These are phyloP conservation scores for Alliaria petiolata DNA, from an alignment of 345 rosid species.

Conservation along the genomic window DNA sequence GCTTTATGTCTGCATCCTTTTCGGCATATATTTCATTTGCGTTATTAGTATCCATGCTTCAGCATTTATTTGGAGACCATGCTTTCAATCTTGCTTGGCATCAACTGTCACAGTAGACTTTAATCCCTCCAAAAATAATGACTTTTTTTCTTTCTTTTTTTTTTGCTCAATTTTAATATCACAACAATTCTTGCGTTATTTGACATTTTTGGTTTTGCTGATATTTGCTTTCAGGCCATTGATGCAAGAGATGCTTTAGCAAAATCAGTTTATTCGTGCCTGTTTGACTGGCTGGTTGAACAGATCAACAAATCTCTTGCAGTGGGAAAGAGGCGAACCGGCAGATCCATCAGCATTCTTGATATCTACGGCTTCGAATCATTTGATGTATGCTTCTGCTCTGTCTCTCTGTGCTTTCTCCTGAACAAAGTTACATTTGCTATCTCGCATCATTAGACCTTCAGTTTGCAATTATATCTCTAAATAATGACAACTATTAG, in stretches of 20 bases:
- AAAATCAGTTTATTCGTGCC: slow-evolving; percentile 85
- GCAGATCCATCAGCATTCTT: slow-evolving; percentile 98
- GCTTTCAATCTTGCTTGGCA: not conserved
- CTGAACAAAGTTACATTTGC: not conserved
- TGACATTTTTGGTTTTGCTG: not conserved
- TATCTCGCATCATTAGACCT: slow-evolving; percentile 5
- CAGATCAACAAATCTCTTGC: slow-evolving; percentile 95
- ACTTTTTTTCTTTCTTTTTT: not conserved
- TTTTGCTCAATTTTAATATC: not conserved
- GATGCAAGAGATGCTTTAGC: slow-evolving; percentile 95
- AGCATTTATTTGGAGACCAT: not conserved
- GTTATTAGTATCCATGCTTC: not conserved
- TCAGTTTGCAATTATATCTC: not conserved
- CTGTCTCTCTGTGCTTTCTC: slow-evolving; percentile 14
- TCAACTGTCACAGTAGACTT: not conserved
- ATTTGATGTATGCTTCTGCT: slow-evolving; percentile 62
- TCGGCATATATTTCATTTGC: not conserved
- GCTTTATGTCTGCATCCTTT: not conserved
- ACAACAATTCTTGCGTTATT: not conserved
- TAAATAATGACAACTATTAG: not conserved
- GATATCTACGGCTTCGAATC: slow-evolving; percentile 99
- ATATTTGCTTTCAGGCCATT: slow-evolving; percentile 54
- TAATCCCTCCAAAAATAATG: not conserved
- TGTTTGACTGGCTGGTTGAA: slow-evolving; percentile 95
- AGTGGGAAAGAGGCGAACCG: slow-evolving; percentile 88